phyloP scores from a whole-genome alignment of 2,329 filamentous ascomycete species.

The Clonostachys byssicola region DNA sequence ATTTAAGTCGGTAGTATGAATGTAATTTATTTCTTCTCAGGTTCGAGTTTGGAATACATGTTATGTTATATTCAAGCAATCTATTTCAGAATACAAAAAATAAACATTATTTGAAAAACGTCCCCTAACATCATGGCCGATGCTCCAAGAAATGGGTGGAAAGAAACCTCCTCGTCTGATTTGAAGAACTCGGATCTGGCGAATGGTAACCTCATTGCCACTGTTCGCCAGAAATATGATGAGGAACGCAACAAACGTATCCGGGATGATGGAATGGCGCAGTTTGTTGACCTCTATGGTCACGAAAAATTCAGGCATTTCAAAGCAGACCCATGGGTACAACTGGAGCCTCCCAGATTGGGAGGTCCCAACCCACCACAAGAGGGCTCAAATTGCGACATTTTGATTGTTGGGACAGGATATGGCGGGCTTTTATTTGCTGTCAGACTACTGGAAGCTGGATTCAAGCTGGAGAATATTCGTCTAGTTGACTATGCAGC shows the following conservation, averaged over 20 bases:
- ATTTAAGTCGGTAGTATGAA: too few relatives aligned
- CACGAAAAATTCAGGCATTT: slow-evolving; percentile 10
- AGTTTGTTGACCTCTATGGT: slow-evolving; percentile 20
- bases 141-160: too few relatives aligned
- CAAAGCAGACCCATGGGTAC: slow-evolving; percentile 25
- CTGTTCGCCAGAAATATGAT: slow-evolving; percentile 16
- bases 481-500: slow-evolving; percentile 33
- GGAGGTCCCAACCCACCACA: slow-evolving; percentile 11
- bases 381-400: slow-evolving; percentile 13
- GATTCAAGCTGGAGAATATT: slow-evolving; percentile 23
- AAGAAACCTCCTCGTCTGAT: too few relatives aligned
- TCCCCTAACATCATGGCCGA: too few relatives aligned
- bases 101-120: too few relatives aligned
- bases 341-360: slow-evolving; percentile 21
- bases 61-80: too few relatives aligned
- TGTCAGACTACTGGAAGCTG: slow-evolving; percentile 13
- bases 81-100: too few relatives aligned
- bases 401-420: slow-evolving; percentile 20
- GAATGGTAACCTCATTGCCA: too few relatives aligned
- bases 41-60: too few relatives aligned
- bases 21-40: too few relatives aligned
- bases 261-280: slow-evolving; percentile 20
- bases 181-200: too few relatives aligned
- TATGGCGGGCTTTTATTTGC: slow-evolving; percentile 24
- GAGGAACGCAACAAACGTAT: slow-evolving; percentile 25